A percentile compares a stretch with the other conserved stretches of the same genome.
These are phyloP conservation scores for Microsporum audouinii DNA, from an alignment of 2,329 filamentous ascomycete genomes.

Conservation along the genomic window DNA sequence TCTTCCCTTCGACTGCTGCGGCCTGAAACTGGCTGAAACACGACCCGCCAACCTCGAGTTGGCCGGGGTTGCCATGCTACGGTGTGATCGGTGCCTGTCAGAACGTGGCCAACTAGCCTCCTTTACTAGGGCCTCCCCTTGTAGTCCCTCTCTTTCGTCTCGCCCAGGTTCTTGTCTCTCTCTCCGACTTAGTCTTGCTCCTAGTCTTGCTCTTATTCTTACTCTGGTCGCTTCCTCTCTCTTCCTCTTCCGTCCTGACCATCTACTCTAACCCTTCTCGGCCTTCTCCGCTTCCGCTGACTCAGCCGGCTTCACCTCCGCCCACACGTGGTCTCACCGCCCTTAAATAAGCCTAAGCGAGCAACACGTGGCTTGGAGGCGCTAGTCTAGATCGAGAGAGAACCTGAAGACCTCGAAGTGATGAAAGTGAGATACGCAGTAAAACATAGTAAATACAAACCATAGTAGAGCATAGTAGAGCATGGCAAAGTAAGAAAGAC, in stretches of 20 bases:
- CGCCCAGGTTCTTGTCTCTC: not conserved
- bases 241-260: not conserved
- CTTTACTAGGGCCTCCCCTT: not conserved
- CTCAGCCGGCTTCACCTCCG: not conserved
- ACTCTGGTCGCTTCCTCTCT: not conserved
- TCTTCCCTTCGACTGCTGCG: not conserved
- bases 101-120: not conserved
- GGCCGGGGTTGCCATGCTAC: not conserved
- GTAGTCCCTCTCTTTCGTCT: not conserved
- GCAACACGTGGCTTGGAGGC: not conserved
- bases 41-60: not conserved
- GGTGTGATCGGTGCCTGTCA: slow-evolving; percentile 1
- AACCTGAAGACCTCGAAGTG: too few species aligned
- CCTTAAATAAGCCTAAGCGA: not conserved
- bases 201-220: not conserved
- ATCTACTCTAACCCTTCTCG: not conserved
- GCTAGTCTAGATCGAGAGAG: not conserved
- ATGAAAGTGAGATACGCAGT: too few species aligned
- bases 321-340: not conserved
- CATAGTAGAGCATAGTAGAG: not conserved
- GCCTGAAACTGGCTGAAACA: not conserved
- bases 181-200: not conserved
- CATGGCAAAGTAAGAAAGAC: too few species aligned
- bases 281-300: not conserved
- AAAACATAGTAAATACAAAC: not conserved